These are phyloP conservation scores for Talaromyces proteolyticus DNA, from an alignment of 495 filamentous ascomycete species.

Conservation along the genomic window DNA sequence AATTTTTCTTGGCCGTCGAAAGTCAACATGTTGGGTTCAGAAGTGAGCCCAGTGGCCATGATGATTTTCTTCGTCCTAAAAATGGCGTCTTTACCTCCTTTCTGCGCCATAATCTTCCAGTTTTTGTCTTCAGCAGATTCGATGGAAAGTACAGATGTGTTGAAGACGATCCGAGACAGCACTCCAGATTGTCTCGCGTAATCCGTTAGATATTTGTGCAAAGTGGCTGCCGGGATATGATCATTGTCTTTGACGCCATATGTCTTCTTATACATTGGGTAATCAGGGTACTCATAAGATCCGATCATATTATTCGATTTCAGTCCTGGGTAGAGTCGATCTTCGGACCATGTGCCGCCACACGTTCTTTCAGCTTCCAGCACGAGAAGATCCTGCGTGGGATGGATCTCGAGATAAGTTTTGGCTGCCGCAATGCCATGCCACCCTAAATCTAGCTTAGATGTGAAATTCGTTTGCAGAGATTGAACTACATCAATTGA, in stretches of 20 bases:
- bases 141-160: too few species aligned
- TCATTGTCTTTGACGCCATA: slow-evolving; percentile 14
- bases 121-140: too few species aligned
- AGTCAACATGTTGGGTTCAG: too few species aligned
- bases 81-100: too few species aligned
- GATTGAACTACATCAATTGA: too few species aligned
- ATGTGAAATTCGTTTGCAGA: too few species aligned
- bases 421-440: slow-evolving; percentile 8
- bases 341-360: slow-evolving; percentile 46
- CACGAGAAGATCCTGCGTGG: slow-evolving; percentile 14
- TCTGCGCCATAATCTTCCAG: too few species aligned
- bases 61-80: too few species aligned
- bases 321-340: slow-evolving; percentile 43
- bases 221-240: slow-evolving; percentile 18
- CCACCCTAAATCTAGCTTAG: too few species aligned
- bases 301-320: slow-evolving; percentile 31
- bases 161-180: slow-evolving; percentile 11
- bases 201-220: slow-evolving; percentile 16
- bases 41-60: too few species aligned
- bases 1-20: too few species aligned
- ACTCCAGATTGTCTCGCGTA: not conserved
- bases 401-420: not conserved
- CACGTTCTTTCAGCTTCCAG: slow-evolving; percentile 37
- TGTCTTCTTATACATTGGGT: slow-evolving; percentile 20
- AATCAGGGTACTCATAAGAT: slow-evolving; percentile 30